phyloP scores from a whole-genome alignment of 352 stramenopile species.

The Plasmopara halstedii region DNA sequence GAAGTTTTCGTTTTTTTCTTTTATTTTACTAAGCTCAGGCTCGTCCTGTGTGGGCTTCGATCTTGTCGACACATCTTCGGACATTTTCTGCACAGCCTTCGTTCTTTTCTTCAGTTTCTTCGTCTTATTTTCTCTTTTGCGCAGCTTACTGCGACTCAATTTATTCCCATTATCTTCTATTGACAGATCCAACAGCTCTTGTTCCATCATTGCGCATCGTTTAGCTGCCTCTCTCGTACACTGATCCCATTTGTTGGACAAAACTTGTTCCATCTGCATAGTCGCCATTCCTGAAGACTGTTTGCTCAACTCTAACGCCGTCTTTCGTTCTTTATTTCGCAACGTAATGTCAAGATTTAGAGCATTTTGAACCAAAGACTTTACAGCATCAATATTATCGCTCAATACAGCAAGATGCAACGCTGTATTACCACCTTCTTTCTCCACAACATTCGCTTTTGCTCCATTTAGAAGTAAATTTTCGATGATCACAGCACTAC shows the following conservation, averaged over 20 bases:
- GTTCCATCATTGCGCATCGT: constrained; percentile 17
- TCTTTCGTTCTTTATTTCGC: constrained; percentile 28
- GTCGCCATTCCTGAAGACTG: constrained; percentile 17
- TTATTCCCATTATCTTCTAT: constrained; percentile 7
- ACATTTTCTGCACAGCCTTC: background rate
- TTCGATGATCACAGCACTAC: constrained; percentile 43
- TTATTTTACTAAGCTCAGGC: background rate
- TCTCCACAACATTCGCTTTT: constrained; percentile 40
- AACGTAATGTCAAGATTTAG: constrained; percentile 17
- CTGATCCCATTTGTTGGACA: constrained; percentile 15
- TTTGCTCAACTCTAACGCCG: constrained; percentile 28
- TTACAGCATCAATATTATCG: constrained; percentile 37
- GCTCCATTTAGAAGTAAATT: constrained; percentile 36
- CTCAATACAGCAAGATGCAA: constrained; percentile 72
- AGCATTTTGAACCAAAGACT: constrained; percentile 23
- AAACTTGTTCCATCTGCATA: constrained; percentile 21
- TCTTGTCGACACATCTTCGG: background rate
- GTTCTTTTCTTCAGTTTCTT: constrained; percentile 38
- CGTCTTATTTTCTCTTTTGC: constrained; percentile 22
- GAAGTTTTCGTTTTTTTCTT: background rate
- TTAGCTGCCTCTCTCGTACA: constrained; percentile 14
- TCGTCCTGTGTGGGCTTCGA: background rate
- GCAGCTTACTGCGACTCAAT: background rate
- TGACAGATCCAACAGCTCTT: constrained; percentile 20
- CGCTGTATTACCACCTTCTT: constrained; percentile 43